phyloP scores from a whole-genome alignment of 2,329 filamentous ascomycete species.

The Sclerotinia spermophila region DNA sequence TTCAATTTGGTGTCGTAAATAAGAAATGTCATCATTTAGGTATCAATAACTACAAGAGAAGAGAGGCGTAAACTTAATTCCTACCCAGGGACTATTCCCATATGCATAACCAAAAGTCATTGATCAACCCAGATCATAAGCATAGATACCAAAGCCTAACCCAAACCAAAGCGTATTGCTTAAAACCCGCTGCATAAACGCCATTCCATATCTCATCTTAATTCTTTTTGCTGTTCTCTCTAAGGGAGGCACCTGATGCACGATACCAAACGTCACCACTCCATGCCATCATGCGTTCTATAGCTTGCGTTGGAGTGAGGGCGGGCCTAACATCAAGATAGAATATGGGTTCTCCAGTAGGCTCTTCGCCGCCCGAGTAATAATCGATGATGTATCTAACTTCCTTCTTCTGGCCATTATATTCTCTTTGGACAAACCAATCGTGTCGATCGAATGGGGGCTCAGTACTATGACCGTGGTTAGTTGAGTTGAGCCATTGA shows the following conservation, averaged over 20 bases:
- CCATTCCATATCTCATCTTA: constrained; percentile 14
- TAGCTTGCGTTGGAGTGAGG: constrained; percentile 72
- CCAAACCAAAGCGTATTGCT: background rate
- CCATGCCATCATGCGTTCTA: constrained; percentile 83
- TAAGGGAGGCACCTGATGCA: constrained; percentile 33
- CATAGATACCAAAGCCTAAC: background rate
- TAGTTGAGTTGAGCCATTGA: constrained; percentile 15
- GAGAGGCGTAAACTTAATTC: constrained; percentile 15
- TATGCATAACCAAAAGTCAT: background rate
- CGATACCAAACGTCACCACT: constrained; percentile 87
- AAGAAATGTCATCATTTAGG: constrained; percentile 35
- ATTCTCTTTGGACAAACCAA: constrained; percentile 81
- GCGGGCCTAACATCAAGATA: constrained; percentile 92
- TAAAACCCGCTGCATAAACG: constrained; percentile 11
- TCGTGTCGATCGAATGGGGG: constrained; percentile 96
- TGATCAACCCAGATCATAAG: constrained; percentile 1
- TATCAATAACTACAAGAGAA: constrained; percentile 24
- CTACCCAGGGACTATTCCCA: background rate
- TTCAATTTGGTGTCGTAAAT: constrained; percentile 41
- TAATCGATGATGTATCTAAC: constrained; percentile 97
- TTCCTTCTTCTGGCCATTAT: constrained; percentile 64
- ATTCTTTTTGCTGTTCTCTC: constrained; percentile 28
- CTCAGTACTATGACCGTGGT: constrained; percentile 54
- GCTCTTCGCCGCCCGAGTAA: constrained; percentile 71
- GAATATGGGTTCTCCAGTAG: constrained; percentile 88